phyloP scores from a whole-genome alignment of 805 yeast genomes.

The Debaryomyces hansenii region DNA sequence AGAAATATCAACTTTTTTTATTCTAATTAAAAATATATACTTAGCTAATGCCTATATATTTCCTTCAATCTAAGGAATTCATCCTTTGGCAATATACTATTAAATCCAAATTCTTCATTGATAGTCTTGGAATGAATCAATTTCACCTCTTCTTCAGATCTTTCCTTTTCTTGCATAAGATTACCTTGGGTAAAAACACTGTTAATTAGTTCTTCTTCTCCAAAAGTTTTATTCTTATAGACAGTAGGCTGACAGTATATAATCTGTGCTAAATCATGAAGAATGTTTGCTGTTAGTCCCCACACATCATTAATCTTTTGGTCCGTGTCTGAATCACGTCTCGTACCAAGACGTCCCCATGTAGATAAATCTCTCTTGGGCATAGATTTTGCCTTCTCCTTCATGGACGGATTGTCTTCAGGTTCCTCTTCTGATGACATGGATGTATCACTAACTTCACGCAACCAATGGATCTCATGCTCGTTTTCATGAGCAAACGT shows the following conservation, averaged over 20 bases:
- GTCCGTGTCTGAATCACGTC: slow-evolving; percentile 38
- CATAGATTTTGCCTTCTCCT: slow-evolving; percentile 7
- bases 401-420: slow-evolving; percentile 3
- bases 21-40: neutral
- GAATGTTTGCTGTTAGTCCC: slow-evolving; percentile 80
- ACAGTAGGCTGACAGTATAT: slow-evolving; percentile 28
- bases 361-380: slow-evolving; percentile 16
- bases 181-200: slow-evolving; percentile 53
- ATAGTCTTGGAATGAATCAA: slow-evolving; percentile 41
- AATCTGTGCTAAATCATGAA: slow-evolving; percentile 67
- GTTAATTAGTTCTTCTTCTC: slow-evolving; percentile 67
- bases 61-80: slow-evolving; percentile 44
- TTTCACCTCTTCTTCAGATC: slow-evolving; percentile 55
- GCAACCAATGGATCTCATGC: slow-evolving; percentile 64
- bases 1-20: neutral
- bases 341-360: slow-evolving; percentile 43
- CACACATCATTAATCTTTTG: slow-evolving; percentile 66
- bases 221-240: slow-evolving; percentile 30
- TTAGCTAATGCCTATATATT: slow-evolving; percentile 29
- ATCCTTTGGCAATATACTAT: slow-evolving; percentile 43
- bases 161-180: slow-evolving; percentile 48
- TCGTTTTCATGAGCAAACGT: slow-evolving; percentile 56
- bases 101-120: slow-evolving; percentile 40
- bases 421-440: slow-evolving; percentile 54
- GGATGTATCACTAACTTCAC: slow-evolving; percentile 53